Percentiles rank a stretch among this genome's conserved stretches.
Evolutionary conservation across 1,284 basidiomycete species (phyloP).

Genomic region (Cryptococcus floricola): DNA sequence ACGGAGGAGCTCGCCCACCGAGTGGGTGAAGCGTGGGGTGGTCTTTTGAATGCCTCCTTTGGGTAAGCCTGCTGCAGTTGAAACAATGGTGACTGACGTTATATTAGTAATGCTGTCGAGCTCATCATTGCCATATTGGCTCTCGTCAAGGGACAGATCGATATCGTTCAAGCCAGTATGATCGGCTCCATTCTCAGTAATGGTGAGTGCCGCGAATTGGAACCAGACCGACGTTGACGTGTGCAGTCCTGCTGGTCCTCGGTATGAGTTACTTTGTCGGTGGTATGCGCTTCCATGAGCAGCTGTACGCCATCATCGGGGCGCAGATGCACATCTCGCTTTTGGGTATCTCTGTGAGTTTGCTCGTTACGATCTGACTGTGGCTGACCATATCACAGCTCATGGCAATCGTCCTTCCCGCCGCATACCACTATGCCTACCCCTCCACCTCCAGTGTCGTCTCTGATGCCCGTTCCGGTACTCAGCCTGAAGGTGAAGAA

Average conservation of each 20-base stretch:
- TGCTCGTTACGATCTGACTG: background rate
- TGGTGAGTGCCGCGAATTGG: conserved; percentile 19
- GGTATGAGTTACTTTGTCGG: conserved; percentile 62
- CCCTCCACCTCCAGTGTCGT: conserved; percentile 28
- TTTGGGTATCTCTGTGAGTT: conserved; percentile 68
- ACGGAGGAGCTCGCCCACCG: conserved; percentile 53
- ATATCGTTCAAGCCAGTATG: conserved; percentile 70
- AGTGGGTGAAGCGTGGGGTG: conserved; percentile 51
- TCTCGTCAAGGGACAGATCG: conserved; percentile 70
- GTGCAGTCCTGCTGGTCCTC: conserved; percentile 63
- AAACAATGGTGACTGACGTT: conserved; percentile 14
- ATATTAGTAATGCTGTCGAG: conserved; percentile 51
- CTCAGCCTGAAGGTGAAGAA: conserved; percentile 29
- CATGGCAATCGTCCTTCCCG: conserved; percentile 68
- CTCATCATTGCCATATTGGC: conserved; percentile 67
- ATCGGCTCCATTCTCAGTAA: conserved; percentile 63
- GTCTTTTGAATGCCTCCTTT: conserved; percentile 52
- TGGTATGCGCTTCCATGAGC: conserved; percentile 61
- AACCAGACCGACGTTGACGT: background rate
- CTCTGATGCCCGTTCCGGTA: conserved; percentile 13
- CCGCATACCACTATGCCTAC: conserved; percentile 57
- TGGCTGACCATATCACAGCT: conserved; percentile 18
- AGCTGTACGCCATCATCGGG: conserved; percentile 62
- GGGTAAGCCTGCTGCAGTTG: conserved; percentile 14
- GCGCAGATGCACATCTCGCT: conserved; percentile 78